phyloP scores from a whole-genome alignment of 176 grass and related monocot genomes.

The Triticum timopheevii region DNA sequence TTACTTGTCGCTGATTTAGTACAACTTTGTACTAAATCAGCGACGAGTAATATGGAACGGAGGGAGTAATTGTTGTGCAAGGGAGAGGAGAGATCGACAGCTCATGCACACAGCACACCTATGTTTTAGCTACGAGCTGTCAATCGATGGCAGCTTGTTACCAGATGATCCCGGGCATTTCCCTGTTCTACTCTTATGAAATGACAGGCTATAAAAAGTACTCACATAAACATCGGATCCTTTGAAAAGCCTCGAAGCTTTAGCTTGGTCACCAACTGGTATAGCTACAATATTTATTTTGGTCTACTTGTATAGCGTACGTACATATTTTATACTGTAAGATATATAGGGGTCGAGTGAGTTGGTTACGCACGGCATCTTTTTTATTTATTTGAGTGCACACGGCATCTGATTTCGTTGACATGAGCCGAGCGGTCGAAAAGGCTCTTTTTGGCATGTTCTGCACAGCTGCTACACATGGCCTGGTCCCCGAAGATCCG shows the following conservation, averaged over 20 bases:
- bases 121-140: neutral
- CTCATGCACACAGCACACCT: neutral
- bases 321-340: too few species aligned
- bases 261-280: neutral
- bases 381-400: neutral
- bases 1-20: too few species aligned
- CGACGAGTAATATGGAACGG: too few species aligned
- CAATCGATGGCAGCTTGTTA: neutral
- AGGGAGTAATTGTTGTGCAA: neutral
- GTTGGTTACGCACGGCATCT: neutral
- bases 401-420: neutral
- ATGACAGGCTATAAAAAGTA: neutral
- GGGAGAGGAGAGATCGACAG: neutral
- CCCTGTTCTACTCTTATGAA: neutral
- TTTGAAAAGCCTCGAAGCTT: neutral
- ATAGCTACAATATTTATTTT: too few species aligned
- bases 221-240: neutral
- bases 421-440: constrained; percentile 17
- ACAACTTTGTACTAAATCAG: too few species aligned
- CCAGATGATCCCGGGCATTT: neutral
- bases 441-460: constrained; percentile 20
- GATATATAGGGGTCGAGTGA: neutral
- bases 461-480: neutral
- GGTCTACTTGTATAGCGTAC: too few species aligned
- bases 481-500: neutral